Base-by-base conservation (phyloP, 495 filamentous ascomycete genomes). In the Achaetomiella virescens region DNA sequence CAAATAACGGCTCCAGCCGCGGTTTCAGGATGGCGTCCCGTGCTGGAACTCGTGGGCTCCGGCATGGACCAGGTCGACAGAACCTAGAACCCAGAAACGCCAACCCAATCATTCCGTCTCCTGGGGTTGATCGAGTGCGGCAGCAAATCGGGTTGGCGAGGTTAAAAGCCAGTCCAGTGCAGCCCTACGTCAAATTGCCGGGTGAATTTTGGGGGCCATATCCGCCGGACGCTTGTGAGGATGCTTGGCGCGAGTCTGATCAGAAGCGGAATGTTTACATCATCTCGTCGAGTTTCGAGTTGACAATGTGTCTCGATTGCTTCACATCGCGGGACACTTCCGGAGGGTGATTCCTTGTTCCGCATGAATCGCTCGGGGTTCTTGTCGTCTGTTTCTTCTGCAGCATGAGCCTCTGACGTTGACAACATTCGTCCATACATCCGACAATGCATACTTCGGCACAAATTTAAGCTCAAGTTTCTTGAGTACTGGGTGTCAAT, bases 161-260 rank as follows among this genome's bases (percentile, higher is more conserved):
- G 64, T 48, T 67, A 64, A 64, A 66, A 25, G 21, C 48, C 48
- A 31, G 15, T 57, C 29, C 36, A 14, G 47, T 35, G 52, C 64
- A 64, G 64, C 64, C 61, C 64, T 64, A 64, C 52, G 57, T 49
- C 37, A 60, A 48, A 61, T 55, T 61, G 60, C 55, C 54, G 50
- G 58, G 52, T 53, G 31, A 38, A 57, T n/a, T n/a, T 46, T 49
- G 22, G 57, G 47, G 62, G 48, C 57, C 54, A 58, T 33, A 60
- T 61, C 60, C 63, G 63, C 36, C 63, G 60, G 57, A 43, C 57
- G 38, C n/a, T 57, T 57, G 31, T 52, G 35, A n/a, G 48, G 54
- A 31, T 36, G 44, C 25, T 47, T 24, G 27, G 3, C 7, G 42
- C 12, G n/a, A n/a, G n/a, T n/a, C n/a, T n/a, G n/a, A n/a, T n/a